phyloP scores from a whole-genome alignment of 202 grass and related monocot species.

The Sporobolus alterniflorus region DNA sequence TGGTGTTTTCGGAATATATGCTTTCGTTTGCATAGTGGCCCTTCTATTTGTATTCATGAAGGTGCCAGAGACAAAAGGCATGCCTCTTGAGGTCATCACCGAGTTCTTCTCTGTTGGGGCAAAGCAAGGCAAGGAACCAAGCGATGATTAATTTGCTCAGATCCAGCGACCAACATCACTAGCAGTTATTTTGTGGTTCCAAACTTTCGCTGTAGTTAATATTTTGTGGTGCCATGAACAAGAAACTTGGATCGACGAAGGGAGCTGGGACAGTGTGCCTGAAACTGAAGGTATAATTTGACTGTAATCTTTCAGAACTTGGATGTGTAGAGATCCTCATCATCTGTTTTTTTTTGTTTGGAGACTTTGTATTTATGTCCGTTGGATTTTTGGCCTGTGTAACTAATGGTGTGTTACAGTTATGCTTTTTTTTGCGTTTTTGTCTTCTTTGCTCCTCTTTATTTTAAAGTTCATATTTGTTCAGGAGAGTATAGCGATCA shows the following conservation, averaged over 20 bases:
- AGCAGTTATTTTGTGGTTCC: conserved; percentile 41
- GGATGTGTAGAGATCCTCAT: conserved; percentile 40
- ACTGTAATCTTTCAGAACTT: conserved; percentile 41
- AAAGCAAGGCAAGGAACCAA: conserved; percentile 51
- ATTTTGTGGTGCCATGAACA: conserved; percentile 34
- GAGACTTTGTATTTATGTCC: conserved; percentile 19
- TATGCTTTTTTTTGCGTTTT: conserved; percentile 9
- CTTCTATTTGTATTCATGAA: conserved; percentile 71
- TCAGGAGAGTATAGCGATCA: background rate
- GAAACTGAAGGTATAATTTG: conserved; percentile 35
- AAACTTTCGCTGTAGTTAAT: background rate
- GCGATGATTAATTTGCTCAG: conserved; percentile 32
- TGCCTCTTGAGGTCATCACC: conserved; percentile 82
- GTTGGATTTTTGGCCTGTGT: conserved; percentile 33
- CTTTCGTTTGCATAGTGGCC: conserved; percentile 49
- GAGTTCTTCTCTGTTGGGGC: conserved; percentile 82
- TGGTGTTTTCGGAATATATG: conserved; percentile 79
- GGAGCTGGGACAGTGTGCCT: conserved; percentile 17
- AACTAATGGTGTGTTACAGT: conserved; percentile 25
- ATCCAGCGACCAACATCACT: background rate
- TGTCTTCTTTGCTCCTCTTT: background rate
- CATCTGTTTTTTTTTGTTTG: conserved; percentile 38
- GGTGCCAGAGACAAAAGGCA: conserved; percentile 83
- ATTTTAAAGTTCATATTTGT: no score
- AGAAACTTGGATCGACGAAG: conserved; percentile 29